Conservation (phyloP, 2,329 filamentous ascomycete genomes). For the Plenodomus biglobosus region DNA sequence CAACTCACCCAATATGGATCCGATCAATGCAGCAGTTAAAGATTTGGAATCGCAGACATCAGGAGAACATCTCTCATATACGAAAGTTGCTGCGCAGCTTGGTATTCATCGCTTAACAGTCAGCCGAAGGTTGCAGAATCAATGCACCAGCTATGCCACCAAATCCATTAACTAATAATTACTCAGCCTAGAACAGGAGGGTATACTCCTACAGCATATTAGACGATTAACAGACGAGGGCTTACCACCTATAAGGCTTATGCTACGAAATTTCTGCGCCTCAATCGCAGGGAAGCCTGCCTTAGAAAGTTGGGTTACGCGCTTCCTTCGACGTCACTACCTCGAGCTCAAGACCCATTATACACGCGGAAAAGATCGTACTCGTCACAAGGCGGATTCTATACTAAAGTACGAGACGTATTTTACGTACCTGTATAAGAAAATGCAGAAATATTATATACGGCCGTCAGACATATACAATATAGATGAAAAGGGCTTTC, state of each 20-base stretch:
- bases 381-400: slow-evolving; percentile 5
- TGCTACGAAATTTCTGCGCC: slow-evolving; percentile 3
- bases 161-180: slow-evolving; percentile 1
- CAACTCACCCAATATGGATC: background rate
- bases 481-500: no score
- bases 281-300: background rate
- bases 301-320: slow-evolving; percentile 1
- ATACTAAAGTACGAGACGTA: slow-evolving; percentile 1
- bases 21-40: background rate
- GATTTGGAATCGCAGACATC: background rate
- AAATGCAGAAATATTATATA: background rate
- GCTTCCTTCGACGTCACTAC: slow-evolving; percentile 3
- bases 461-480: background rate
- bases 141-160: background rate
- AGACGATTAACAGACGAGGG: background rate
- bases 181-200: slow-evolving; percentile 1
- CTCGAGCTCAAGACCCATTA: slow-evolving; percentile 4
- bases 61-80: background rate
- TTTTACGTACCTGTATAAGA: slow-evolving; percentile 1
- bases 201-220: no score
- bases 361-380: slow-evolving; percentile 1
- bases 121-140: background rate
- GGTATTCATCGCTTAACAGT: background rate
- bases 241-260: slow-evolving; percentile 4
- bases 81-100: background rate